phyloP scores from a whole-genome alignment of 2,329 filamentous ascomycete genomes.

The Xylariaceae sp. region DNA sequence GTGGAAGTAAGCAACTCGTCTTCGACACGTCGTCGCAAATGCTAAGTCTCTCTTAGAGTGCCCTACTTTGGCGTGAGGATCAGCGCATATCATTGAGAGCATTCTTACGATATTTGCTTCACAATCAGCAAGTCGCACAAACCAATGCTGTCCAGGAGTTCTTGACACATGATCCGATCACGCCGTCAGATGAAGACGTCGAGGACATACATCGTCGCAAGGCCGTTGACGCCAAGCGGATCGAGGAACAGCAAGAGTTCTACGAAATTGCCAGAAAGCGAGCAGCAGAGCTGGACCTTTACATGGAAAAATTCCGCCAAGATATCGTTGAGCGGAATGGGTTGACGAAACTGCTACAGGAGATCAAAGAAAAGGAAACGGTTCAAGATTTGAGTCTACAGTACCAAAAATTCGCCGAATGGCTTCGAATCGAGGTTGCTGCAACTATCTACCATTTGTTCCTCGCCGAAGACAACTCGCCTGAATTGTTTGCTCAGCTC shows the following conservation, averaged over 20 bases:
- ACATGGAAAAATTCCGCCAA: slow-evolving; percentile 86
- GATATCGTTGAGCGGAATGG: slow-evolving; percentile 72
- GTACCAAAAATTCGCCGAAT: slow-evolving; percentile 97
- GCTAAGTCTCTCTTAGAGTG: slow-evolving; percentile 38
- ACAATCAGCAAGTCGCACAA: slow-evolving; percentile 78
- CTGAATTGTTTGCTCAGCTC: slow-evolving; percentile 89
- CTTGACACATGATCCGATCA: slow-evolving; percentile 67
- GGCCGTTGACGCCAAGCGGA: slow-evolving; percentile 76
- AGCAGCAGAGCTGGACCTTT: slow-evolving; percentile 89
- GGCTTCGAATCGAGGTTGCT: slow-evolving; percentile 94
- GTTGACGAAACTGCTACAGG: slow-evolving; percentile 84
- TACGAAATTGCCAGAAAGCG: slow-evolving; percentile 92
- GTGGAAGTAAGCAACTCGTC: slow-evolving; percentile 21
- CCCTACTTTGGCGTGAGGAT: slow-evolving; percentile 75
- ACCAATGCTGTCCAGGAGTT: slow-evolving; percentile 85
- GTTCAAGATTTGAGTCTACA: slow-evolving; percentile 88
- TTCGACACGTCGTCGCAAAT: slow-evolving; percentile 15
- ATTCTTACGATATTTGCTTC: slow-evolving; percentile 79
- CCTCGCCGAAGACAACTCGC: slow-evolving; percentile 95
- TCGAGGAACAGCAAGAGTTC: slow-evolving; percentile 90
- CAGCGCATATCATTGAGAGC: slow-evolving; percentile 89
- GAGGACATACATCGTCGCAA: slow-evolving; percentile 78
- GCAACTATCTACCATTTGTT: slow-evolving; percentile 97
- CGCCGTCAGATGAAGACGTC: slow-evolving; percentile 74
- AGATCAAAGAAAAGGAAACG: slow-evolving; percentile 85